These are phyloP conservation scores for Microsporum ferrugineum DNA, from an alignment of 2,329 filamentous ascomycete genomes.

Conservation along the genomic window DNA sequence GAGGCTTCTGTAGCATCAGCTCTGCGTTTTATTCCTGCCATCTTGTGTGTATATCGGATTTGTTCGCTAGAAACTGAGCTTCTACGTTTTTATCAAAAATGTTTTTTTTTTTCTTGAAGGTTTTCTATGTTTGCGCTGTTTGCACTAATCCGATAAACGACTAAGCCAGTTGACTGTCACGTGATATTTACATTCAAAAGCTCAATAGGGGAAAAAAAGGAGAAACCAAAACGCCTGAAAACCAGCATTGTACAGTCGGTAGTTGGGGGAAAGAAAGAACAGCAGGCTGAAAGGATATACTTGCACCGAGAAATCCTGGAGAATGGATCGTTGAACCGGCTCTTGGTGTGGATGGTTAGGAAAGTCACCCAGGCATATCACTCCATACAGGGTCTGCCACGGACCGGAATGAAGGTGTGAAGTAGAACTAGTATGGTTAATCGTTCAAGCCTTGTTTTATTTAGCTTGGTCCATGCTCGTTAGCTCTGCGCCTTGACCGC, in stretches of 20 bases:
- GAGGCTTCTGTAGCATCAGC: constrained; percentile 29
- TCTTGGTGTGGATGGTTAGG: neutral
- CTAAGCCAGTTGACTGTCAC: neutral
- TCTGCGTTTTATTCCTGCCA: constrained; percentile 34
- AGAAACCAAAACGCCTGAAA: neutral
- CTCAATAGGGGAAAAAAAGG: neutral
- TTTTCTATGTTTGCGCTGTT: constrained; percentile 1
- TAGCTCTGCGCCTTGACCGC: constrained; percentile 60
- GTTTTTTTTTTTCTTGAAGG: neutral
- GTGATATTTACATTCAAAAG: neutral
- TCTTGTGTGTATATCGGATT: constrained; percentile 12
- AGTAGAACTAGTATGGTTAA: neutral
- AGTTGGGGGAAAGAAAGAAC: neutral
- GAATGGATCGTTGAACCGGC: neutral
- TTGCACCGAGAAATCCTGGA: neutral
- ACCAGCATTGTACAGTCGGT: neutral
- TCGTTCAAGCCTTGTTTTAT: neutral
- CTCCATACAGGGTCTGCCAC: neutral
- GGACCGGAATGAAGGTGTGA: no score
- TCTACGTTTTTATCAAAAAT: neutral
- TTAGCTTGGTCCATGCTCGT: constrained; percentile 41
- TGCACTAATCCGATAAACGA: neutral
- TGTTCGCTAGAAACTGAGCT: neutral
- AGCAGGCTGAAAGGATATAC: neutral
- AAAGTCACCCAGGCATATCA: neutral